Evolutionary conservation across 768 basidiomycete species (phyloP).

Genomic region (Lyophyllum shimeji): DNA sequence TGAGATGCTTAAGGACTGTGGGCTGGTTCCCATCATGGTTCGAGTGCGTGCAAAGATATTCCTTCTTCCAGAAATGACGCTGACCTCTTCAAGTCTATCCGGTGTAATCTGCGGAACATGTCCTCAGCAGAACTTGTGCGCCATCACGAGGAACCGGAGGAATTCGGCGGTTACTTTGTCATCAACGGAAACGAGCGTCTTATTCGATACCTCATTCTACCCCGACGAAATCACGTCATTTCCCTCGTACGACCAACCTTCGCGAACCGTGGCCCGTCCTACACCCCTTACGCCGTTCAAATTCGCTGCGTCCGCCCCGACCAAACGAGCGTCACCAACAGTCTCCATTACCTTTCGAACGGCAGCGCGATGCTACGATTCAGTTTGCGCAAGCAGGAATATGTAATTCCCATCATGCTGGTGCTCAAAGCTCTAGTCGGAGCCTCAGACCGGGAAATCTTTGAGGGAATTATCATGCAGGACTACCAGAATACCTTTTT

Average conservation of each 20-base stretch:
- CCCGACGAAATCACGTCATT: slow-evolving; percentile 93
- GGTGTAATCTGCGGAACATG: slow-evolving; percentile 88
- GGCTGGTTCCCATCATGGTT: slow-evolving; percentile 95
- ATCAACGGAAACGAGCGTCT: slow-evolving; percentile 99
- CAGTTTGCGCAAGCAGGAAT: slow-evolving; percentile 97
- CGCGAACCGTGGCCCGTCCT: slow-evolving; percentile 88
- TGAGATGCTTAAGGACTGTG: slow-evolving; percentile 82
- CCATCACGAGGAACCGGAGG: slow-evolving; percentile 95
- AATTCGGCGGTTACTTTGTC: slow-evolving; percentile 98
- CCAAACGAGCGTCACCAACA: slow-evolving; percentile 92
- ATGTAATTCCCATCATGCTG: slow-evolving; percentile 96
- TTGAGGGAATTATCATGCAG: slow-evolving; percentile 94
- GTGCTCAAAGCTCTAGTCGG: slow-evolving; percentile 90
- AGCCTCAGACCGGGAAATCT: slow-evolving; percentile 94
- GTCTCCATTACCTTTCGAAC: slow-evolving; percentile 95
- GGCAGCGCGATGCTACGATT: slow-evolving; percentile 97
- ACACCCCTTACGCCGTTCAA: slow-evolving; percentile 92
- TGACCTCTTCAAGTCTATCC: slow-evolving; percentile 59
- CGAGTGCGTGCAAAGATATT: slow-evolving; percentile 59
- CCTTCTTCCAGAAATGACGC: not conserved
- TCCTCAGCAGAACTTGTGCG: slow-evolving; percentile 84
- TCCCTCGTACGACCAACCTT: slow-evolving; percentile 91
- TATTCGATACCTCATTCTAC: slow-evolving; percentile 95
- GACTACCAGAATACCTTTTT: slow-evolving; percentile 97
- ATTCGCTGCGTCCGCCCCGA: slow-evolving; percentile 94